Evolutionary conservation across 768 basidiomycete species (phyloP).

Genomic region (Boletus bicolor): DNA sequence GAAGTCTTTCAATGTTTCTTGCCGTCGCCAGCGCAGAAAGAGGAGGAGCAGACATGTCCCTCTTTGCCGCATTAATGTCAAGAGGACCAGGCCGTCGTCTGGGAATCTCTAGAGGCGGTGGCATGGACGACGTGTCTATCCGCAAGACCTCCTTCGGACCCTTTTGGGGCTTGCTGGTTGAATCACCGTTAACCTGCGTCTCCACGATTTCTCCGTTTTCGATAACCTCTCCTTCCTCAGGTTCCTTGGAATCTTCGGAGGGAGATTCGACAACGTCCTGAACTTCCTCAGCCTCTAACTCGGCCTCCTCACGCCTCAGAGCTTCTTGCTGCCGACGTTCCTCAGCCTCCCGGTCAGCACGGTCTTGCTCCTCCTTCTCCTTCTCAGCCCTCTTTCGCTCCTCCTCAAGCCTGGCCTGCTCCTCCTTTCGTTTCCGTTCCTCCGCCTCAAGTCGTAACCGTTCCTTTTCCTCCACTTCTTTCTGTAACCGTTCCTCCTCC

Average conservation of each 20-base stretch:
- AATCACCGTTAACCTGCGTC: constrained; percentile 32
- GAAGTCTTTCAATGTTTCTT: constrained; percentile 79
- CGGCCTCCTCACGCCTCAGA: constrained; percentile 19
- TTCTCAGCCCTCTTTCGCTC: constrained; percentile 30
- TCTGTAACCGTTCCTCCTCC: constrained; percentile 36
- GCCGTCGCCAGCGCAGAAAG: constrained; percentile 74
- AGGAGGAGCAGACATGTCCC: constrained; percentile 31
- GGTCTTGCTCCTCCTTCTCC: constrained; percentile 43
- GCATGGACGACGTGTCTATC: constrained; percentile 56
- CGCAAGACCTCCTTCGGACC: constrained; percentile 52
- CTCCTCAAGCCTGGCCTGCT: constrained; percentile 28
- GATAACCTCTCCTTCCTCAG: constrained; percentile 37
- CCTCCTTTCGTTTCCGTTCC: constrained; percentile 33
- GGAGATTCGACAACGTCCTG: constrained; percentile 34
- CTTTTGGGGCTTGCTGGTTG: constrained; percentile 39
- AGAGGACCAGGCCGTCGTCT: constrained; percentile 67
- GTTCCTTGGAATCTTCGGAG: constrained; percentile 45
- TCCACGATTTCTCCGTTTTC: constrained; percentile 32
- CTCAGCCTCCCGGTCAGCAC: constrained; percentile 34
- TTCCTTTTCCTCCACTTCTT: constrained; percentile 41
- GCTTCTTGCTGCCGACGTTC: constrained; percentile 30
- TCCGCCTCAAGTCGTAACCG: constrained; percentile 31
- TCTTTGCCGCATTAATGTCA: constrained; percentile 58
- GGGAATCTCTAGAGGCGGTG: constrained; percentile 38
- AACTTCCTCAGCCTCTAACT: constrained; percentile 37